Evolutionary conservation across 129 eudicot species (phyloP), one percentile per base, ranked within the genome.

Genomic region (Lactuca sativa): DNA sequence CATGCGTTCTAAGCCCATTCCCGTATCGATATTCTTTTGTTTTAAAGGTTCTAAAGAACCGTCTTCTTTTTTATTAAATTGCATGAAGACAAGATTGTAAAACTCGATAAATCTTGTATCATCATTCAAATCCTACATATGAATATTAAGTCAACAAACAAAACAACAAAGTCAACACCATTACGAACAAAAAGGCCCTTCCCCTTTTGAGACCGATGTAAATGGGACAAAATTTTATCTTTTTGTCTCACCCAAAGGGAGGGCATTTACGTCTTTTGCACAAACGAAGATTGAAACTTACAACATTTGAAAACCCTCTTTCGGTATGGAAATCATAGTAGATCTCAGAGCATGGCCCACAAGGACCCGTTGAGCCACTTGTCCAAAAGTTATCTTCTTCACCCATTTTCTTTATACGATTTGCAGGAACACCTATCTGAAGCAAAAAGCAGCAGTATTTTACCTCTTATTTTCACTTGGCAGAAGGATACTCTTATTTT

Each of bases 381-480:
- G 90, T 85, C 99, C 99, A 93, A 79, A 93, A 93, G 86, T 87
- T 93, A 75, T 93, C 99, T 67, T 90, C 99, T 74, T 85, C 97
- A 4, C 97, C 99, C 81, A 93, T 92, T 70, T 85, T 90, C 74
- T 85, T 93, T 81, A 90, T 93, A 59, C 84, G 99, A 66, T 90
- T 62, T 15, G 72, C 80, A 47, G 95, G 90, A 67, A 93, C 84
- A 71, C 99, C 99, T 56, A 93, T 69, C 99, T 93, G 83, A 67
- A 65, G 71, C 37, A 43, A n/a, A n/a, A n/a, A n/a, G n/a, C n/a
- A n/a, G n/a, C n/a, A n/a, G n/a, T n/a, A n/a, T n/a, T n/a, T n/a
- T n/a, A n/a, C n/a, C n/a, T n/a, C n/a, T n/a, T n/a, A n/a, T n/a
- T n/a, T n/a, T n/a, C n/a, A n/a, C n/a, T n/a, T n/a, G n/a, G n/a